These are phyloP conservation scores for Arthrobotrys sinensis DNA, from an alignment of 2,329 filamentous ascomycete species.

Conservation along the genomic window DNA sequence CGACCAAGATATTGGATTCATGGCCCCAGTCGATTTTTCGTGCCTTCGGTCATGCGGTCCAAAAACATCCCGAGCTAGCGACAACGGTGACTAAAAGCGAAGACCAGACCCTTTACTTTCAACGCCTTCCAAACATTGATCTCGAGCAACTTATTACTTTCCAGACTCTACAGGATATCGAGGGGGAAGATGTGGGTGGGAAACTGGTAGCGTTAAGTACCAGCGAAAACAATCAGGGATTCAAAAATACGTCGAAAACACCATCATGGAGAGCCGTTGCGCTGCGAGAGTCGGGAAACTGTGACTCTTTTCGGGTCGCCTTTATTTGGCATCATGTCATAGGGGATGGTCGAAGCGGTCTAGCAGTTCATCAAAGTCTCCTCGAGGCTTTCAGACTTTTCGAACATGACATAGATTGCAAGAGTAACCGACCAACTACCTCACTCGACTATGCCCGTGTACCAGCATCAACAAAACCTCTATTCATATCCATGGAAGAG, in stretches of 20 bases:
- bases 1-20: constrained; percentile 13
- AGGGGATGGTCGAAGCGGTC: constrained; percentile 41
- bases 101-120: constrained; percentile 24
- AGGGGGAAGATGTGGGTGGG: background rate
- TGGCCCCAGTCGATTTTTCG: constrained; percentile 36
- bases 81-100: constrained; percentile 21
- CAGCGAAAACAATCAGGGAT: constrained; percentile 41
- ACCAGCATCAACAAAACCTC: constrained; percentile 30
- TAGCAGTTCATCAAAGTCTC: constrained; percentile 37
- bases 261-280: constrained; percentile 48
- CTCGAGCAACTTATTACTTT: constrained; percentile 42
- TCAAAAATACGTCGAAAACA: constrained; percentile 21
- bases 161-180: constrained; percentile 6
- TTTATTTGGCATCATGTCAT: constrained; percentile 56
- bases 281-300: constrained; percentile 7
- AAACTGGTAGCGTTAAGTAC: constrained; percentile 25
- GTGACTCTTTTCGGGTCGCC: constrained; percentile 29
- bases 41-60: constrained; percentile 32
- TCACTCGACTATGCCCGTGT: constrained; percentile 6
- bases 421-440: constrained; percentile 27
- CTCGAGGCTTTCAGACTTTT: constrained; percentile 35
- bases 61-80: constrained; percentile 40
- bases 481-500: constrained; percentile 47
- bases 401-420: constrained; percentile 31
- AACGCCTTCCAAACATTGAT: constrained; percentile 26